Evolutionary conservation across 768 basidiomycete genomes (phyloP).

Genomic region (Rhodocollybia butyracea): DNA sequence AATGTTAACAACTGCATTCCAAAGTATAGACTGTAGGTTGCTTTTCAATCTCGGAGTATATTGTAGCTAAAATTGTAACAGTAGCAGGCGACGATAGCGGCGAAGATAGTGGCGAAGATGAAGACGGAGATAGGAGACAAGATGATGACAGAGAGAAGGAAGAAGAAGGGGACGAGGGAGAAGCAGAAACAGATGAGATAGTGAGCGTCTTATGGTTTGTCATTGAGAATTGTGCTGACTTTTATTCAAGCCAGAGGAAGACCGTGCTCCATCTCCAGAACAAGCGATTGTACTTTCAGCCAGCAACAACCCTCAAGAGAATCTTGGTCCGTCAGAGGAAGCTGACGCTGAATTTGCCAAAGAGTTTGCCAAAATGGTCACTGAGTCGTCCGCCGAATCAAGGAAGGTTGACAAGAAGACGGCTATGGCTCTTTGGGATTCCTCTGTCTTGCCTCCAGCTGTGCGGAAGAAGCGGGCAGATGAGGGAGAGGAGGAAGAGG

Average conservation of each 20-base stretch:
- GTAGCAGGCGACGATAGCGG: constrained; percentile 49
- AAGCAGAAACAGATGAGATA: constrained; percentile 50
- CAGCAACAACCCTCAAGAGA: constrained; percentile 56
- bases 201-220: background rate
- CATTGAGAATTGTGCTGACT: background rate
- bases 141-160: constrained; percentile 47
- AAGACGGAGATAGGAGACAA: constrained; percentile 42
- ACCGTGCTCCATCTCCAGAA: constrained; percentile 84
- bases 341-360: constrained; percentile 93
- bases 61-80: constrained; percentile 9
- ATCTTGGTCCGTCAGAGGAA: constrained; percentile 80
- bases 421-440: constrained; percentile 85
- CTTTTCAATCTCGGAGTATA: background rate
- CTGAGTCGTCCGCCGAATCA: constrained; percentile 78
- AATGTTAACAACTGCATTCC: constrained; percentile 69
- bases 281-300: constrained; percentile 66
- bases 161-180: constrained; percentile 54
- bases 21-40: constrained; percentile 44
- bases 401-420: constrained; percentile 88
- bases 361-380: constrained; percentile 93
- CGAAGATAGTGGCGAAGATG: constrained; percentile 49
- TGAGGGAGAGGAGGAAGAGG: constrained; percentile 50
- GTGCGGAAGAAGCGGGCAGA: constrained; percentile 63
- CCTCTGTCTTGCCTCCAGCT: constrained; percentile 69
- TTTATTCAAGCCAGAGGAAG: constrained; percentile 49